These are phyloP conservation scores for carrot (Daucus carota) DNA, from an alignment of 129 eudicot species.

Conservation along the genomic window DH1_v3.0 NC_030386.2:40525501-40526000, in stretches of 20 bases:
- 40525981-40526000: constrained; percentile 8
- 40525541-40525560: neutral
- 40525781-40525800: neutral
- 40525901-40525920: constrained; percentile 22
- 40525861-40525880: no score
- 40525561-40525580: neutral
- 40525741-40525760: constrained; percentile 41
- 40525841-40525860: no score
- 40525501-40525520: neutral
- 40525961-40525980: constrained; percentile 16
- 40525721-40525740: constrained; percentile 76
- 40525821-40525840: neutral
- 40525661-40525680: neutral
- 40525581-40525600: neutral
- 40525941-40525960: constrained; percentile 16
- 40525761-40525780: neutral
- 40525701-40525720: constrained; percentile 56
- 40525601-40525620: no score
- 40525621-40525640: no score
- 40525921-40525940: constrained; percentile 58
- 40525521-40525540: neutral
- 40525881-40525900: constrained; percentile 27
- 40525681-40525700: neutral
- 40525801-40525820: neutral
- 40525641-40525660: neutral